These are phyloP conservation scores for Eremochloa ophiuroides DNA, from an alignment of 176 grass and related monocot genomes.

Conservation along the genomic window DNA sequence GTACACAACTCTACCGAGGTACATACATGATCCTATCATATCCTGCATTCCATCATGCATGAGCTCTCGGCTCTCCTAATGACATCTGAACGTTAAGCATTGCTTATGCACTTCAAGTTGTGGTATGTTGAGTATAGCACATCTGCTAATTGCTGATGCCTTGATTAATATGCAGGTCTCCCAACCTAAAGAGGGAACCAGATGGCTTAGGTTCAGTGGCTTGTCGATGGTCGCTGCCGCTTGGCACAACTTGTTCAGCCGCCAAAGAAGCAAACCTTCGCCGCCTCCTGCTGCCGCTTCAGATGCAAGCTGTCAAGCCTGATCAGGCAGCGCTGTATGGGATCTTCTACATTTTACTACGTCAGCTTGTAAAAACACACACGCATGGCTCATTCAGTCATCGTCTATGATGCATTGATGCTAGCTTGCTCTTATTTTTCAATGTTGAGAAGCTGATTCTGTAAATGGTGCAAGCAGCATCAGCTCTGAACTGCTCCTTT, in stretches of 20 bases:
- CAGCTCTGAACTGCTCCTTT: background rate
- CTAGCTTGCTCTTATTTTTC: slow-evolving; percentile 5
- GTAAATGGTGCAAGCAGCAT: slow-evolving; percentile 21
- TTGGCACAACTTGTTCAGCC: slow-evolving; percentile 20
- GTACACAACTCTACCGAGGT: slow-evolving; percentile 17
- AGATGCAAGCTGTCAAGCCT: background rate
- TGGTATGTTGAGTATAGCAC: too few species aligned
- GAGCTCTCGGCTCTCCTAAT: background rate
- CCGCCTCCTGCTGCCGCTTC: background rate
- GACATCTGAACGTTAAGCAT: background rate
- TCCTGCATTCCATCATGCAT: background rate
- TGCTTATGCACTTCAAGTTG: background rate
- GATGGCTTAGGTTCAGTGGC: slow-evolving; percentile 25
- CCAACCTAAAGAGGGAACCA: slow-evolving; percentile 8
- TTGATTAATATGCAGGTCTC: background rate
- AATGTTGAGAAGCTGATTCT: slow-evolving; percentile 14
- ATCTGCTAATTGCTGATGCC: too few species aligned
- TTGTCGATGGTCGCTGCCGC: slow-evolving; percentile 9
- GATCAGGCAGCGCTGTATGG: background rate
- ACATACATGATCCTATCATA: background rate
- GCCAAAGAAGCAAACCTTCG: slow-evolving; percentile 18
- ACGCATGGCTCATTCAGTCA: slow-evolving; percentile 27
- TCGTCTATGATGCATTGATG: background rate
- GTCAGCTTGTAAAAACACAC: slow-evolving; percentile 15
- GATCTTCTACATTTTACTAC: background rate